These are phyloP conservation scores for Nicotiana otophora DNA, from an alignment of 257 asterid species.

Conservation along the genomic window DNA sequence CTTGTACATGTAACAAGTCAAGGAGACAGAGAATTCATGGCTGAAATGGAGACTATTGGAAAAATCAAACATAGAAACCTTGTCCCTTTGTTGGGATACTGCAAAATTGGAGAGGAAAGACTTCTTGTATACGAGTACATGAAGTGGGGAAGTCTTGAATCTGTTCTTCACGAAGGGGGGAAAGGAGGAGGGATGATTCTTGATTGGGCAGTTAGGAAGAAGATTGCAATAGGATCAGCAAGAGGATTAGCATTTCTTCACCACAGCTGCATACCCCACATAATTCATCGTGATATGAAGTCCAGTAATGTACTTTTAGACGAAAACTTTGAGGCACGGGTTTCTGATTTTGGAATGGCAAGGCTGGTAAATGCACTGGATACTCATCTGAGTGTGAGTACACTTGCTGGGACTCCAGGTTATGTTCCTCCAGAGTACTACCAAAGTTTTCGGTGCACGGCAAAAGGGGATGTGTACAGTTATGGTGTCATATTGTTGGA, in stretches of 20 bases:
- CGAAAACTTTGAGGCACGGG: conserved; percentile 74
- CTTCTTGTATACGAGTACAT: conserved; percentile 87
- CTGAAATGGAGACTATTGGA: conserved; percentile 98
- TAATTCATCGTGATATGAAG: conserved; percentile 95
- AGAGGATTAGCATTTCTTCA: conserved; percentile 92
- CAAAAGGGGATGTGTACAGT: conserved; percentile 92
- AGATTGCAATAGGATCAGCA: conserved; percentile 81
- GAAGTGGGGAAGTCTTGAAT: conserved; percentile 89
- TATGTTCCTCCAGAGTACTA: conserved; percentile 97
- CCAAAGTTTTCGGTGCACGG: conserved; percentile 92
- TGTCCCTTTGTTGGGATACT: conserved; percentile 81
- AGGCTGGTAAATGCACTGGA: conserved; percentile 79
- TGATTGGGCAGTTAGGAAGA: conserved; percentile 71
- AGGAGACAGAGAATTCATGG: conserved; percentile 94
- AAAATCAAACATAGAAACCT: conserved; percentile 87
- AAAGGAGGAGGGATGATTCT: conserved; percentile 30
- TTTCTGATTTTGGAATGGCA: conserved; percentile 98
- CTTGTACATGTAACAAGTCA: conserved; percentile 77
- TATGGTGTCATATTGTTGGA: conserved; percentile 90
- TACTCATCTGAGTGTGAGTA: conserved; percentile 88
- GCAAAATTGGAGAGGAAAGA: conserved; percentile 86
- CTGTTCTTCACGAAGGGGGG: conserved; percentile 59
- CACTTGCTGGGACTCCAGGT: conserved; percentile 93
- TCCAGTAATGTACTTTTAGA: conserved; percentile 91
- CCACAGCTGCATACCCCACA: conserved; percentile 96